phyloP scores from a whole-genome alignment of 768 basidiomycete species.

The Cubamyces sp. region DNA sequence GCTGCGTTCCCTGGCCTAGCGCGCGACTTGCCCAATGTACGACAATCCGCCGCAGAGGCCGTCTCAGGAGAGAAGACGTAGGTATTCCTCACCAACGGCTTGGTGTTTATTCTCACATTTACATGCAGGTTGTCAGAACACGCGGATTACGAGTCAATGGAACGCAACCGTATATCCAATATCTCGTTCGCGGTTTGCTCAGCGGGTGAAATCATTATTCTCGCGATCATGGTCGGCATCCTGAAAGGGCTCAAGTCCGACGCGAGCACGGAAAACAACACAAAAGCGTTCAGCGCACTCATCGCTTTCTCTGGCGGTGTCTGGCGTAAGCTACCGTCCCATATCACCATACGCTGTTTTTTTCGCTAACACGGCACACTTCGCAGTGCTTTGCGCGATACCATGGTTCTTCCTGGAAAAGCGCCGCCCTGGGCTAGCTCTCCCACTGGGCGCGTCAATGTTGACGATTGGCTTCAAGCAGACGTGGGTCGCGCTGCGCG shows the following conservation, averaged over 20 bases:
- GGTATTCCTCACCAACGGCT: conserved; percentile 14
- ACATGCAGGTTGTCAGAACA: conserved; percentile 55
- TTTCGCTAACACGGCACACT: not conserved
- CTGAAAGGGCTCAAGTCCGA: conserved; percentile 65
- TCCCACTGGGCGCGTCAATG: conserved; percentile 58
- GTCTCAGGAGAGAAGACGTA: conserved; percentile 53
- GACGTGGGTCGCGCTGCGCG: conserved; percentile 60
- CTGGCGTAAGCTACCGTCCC: conserved; percentile 56
- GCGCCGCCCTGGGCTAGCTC: conserved; percentile 62
- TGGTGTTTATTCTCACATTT: conserved; percentile 30
- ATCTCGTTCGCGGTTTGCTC: conserved; percentile 74
- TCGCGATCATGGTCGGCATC: conserved; percentile 77
- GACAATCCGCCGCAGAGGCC: conserved; percentile 48
- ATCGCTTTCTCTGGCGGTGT: conserved; percentile 80
- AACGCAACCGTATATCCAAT: conserved; percentile 75
- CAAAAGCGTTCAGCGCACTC: conserved; percentile 73
- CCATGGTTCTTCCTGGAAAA: conserved; percentile 79
- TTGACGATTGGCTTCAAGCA: conserved; percentile 72
- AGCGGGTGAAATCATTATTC: conserved; percentile 68
- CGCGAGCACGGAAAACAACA: conserved; percentile 70
- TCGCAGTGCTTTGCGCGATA: conserved; percentile 61
- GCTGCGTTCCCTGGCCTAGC: conserved; percentile 82
- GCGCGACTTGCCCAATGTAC: conserved; percentile 70
- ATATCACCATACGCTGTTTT: not conserved
- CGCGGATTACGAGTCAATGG: conserved; percentile 59